Conservation (phyloP, 768 basidiomycete genomes). For the Tricholoma hemisulphureum region DNA sequence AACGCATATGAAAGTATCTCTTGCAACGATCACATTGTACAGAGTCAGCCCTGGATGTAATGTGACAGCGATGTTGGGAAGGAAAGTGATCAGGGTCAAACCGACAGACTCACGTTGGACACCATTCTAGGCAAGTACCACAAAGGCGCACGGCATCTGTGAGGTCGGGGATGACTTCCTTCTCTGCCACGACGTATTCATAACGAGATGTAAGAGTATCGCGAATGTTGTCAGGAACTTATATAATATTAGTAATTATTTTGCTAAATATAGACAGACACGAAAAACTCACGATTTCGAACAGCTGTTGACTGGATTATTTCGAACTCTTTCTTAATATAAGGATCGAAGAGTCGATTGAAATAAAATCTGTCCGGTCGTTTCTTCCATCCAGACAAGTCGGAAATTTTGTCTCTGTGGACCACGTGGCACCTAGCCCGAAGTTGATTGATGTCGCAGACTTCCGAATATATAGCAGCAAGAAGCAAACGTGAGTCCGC, state of each 20-base stretch:
- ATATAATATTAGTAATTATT: conserved; percentile 22
- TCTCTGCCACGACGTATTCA: conserved; percentile 94
- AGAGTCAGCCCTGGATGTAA: conserved; percentile 63
- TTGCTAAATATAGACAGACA: conserved; percentile 19
- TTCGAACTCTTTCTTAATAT: conserved; percentile 98
- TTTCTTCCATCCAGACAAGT: conserved; percentile 92
- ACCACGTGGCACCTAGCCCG: conserved; percentile 91
- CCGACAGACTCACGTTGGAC: conserved; percentile 68
- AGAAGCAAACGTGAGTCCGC: conserved; percentile 90
- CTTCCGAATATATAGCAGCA: conserved; percentile 95
- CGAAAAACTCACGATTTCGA: conserved; percentile 70
- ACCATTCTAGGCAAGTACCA: conserved; percentile 84
- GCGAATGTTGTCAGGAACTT: conserved; percentile 82
- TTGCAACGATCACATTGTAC: conserved; percentile 92
- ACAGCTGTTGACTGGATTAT: conserved; percentile 85
- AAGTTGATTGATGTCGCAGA: conserved; percentile 92
- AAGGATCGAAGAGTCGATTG: conserved; percentile 92
- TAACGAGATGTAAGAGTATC: conserved; percentile 78
- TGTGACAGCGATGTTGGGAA: conserved; percentile 6
- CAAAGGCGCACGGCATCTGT: conserved; percentile 86
- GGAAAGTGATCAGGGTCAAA: conserved; percentile 19
- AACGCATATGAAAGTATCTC: conserved; percentile 91
- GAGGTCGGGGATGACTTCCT: conserved; percentile 87
- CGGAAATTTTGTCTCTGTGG: conserved; percentile 93
- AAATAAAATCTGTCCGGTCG: conserved; percentile 96